Evolutionary conservation across 2,329 filamentous ascomycete genomes (phyloP), one percentile per base, ranked within the genome.

Genomic region (Aureobasidium sp.): DNA sequence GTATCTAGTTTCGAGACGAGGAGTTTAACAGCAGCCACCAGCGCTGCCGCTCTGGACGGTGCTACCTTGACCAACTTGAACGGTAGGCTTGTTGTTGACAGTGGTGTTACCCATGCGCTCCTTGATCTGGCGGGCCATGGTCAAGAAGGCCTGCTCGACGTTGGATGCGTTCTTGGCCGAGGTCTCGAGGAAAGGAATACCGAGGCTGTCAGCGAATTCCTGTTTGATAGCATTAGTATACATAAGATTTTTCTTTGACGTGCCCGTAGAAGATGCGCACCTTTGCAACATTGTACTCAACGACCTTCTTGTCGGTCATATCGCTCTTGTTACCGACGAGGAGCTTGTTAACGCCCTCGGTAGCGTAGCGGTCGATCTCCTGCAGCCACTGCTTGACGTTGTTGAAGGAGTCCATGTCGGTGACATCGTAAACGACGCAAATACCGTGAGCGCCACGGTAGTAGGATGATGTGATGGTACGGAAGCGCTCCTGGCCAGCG

Each of bases 341-440:
- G 68, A 99, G 85, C 85, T 99, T 99, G 87, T 99, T 99, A 74
- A 99, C 94, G 68, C 94, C 94, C 80, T 99, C 94, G 69, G 94
- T 99, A 71, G 94, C 94, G 74, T 99, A 97, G 77, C 94, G 88
- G 82, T 99, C 94, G 72, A 99, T 99, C 82, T 99, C 94, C 79
- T 99, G 94, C 66, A 99, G 86, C 94, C 94, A 99, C 84, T 99
- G 94, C 89, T 99, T 97, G 73, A 99, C 94, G 82, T 97, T 99
- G 87, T 99, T 97, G 90, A 99, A 99, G 34, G 91, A 96, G 78
- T 97, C 94, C 93, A 97, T 97, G 78, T 99, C 94, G 70, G 94
- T 99, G 74, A 99, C 94, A 87, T 99, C 94, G 85, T 97, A 99
- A 76, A 99, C 94, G 70, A 99, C 93, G 80, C 94, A 99, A 80